Evolutionary conservation across 1,284 basidiomycete genomes (phyloP), one percentile per base, ranked within the genome.

Genomic region (Ustilago trichophora): DNA sequence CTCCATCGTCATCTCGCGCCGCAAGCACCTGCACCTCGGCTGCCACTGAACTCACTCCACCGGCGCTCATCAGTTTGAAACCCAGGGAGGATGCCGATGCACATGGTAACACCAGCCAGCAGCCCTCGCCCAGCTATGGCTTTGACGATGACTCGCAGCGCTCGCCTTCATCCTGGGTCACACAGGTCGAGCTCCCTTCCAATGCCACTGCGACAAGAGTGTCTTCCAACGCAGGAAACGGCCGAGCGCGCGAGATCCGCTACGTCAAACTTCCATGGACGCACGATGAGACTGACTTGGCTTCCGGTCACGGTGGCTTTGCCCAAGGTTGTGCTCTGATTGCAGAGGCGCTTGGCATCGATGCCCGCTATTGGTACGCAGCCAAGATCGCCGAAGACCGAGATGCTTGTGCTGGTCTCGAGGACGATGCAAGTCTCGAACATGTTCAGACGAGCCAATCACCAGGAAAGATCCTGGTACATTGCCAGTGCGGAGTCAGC

Each of bases 221-320:
- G 7, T 50, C 76, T 3, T 44, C 53, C 33, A 53, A 36, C 33
- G 52, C 57, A 3, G 31, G 44, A 12, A 43, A 49, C 9, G 54
- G 56, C 6, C 54, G 64, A 6, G 13, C 34, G 16, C 29, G 38
- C 37, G 50, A 66, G n/a, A 42, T 73, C 31, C 70, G 72, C 32
- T 97, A 97, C 81, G 88, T 93, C 82, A 95, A 96, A 83, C 86
- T 97, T 24, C 87, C 88, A 45, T 97, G 94, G 94, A 93, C 92
- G 29, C 95, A 98, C 82, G 76, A 78, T 43, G 73, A 78, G 55
- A 69, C 71, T 5, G 75, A 77, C 11, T 57, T 78, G n/a, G 71
- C 75, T 10, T 38, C 49, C 3, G 34, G 34, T 4, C 57, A 57
- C 5, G 75, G 76, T 10, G 76, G 76, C 4, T 78, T 78, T 46